Evolutionary conservation across 352 stramenopile genomes (phyloP).

Genomic region (Hyaloperonospora brassicae): DNA sequence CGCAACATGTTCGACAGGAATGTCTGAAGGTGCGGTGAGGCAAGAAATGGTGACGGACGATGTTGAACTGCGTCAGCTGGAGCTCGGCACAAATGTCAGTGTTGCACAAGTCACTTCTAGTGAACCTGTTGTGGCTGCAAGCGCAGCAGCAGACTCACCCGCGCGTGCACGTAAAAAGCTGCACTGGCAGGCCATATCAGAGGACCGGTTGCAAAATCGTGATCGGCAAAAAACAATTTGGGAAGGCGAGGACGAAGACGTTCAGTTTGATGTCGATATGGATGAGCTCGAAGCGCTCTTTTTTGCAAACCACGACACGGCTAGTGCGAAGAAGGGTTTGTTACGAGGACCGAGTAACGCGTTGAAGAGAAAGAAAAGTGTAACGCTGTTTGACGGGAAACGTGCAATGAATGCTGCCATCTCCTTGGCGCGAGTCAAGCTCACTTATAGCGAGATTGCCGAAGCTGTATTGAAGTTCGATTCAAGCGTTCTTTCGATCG

Average conservation of each 20-base stretch:
- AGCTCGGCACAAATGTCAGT: conserved; percentile 52
- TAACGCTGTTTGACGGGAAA: conserved; percentile 93
- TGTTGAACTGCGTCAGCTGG: conserved; percentile 47
- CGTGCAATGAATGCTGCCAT: conserved; percentile 97
- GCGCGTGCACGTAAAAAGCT: conserved; percentile 77
- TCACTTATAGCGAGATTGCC: conserved; percentile 86
- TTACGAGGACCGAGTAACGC: conserved; percentile 27
- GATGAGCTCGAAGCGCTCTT: conserved; percentile 83
- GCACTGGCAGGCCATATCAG: conserved; percentile 83
- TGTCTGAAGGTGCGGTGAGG: conserved; percentile 75
- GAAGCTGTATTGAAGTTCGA: conserved; percentile 66
- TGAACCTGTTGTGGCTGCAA: conserved; percentile 4
- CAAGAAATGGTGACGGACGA: conserved; percentile 76
- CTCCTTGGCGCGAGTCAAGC: conserved; percentile 90
- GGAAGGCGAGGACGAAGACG: conserved; percentile 70
- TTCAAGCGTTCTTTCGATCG: conserved; percentile 43
- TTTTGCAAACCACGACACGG: conserved; percentile 54
- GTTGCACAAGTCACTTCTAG: conserved; percentile 31
- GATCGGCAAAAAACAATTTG: conserved; percentile 77
- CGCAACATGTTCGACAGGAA: conserved; percentile 89
- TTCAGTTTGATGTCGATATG: conserved; percentile 83
- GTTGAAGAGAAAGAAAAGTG: conserved; percentile 67
- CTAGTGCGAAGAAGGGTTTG: conserved; percentile 41
- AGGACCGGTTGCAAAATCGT: conserved; percentile 66
- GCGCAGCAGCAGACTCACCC: conserved; percentile 9